Base-by-base conservation (phyloP, 345 rosid genomes). In the Eucalyptus pauciflora region DNA sequence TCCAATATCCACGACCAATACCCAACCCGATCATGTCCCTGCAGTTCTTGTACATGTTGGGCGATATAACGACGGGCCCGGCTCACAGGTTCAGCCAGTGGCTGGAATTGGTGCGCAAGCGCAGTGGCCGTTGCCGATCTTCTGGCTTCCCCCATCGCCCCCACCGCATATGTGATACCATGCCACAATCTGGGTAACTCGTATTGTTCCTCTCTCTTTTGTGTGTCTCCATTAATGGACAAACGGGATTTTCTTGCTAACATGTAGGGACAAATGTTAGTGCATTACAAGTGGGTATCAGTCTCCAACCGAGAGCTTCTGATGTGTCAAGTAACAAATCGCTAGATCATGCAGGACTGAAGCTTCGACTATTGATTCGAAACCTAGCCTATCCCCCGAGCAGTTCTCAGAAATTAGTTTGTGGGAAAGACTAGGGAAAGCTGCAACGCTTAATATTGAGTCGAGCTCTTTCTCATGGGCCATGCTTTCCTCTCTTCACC, bases 91-190 rank as follows among this genome's bases (percentile, higher is more conserved):
- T 97, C 92, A 91, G 95, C 33, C 99, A 97, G 95, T 98, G 99
- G 99, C 93, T 98, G 95, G 99, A 97, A 90, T 93, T 94, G 92
- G 99, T 98, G 92, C 99, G 99, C 94, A 98, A 96, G 90, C 96
- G 99, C 50, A 97, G 97, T 89, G 95, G 93, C 90, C 92, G 91
- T 90, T 89, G 94, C 91, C 96, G 96, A 51, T 92, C 96, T 88
- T 96, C 99, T 85, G 99, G 99, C 71, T 97, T 97, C 93, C 99
- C 97, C 86, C 96, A 92, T 91, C 96, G 97, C 86, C 88, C 91
- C 90, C 79, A 93, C 86, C 89, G 93, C 95, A 95, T 92, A 91
- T 50, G 89, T 87, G 87, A 81, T 56, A 33, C 85, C 56, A 58
- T 89, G 87, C 88, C 90, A 46, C 49, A 58, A 48, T 81, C 89